These are phyloP conservation scores for Oryza meyeriana DNA, from an alignment of 176 grass and related monocot genomes.

Conservation along the genomic window DNA sequence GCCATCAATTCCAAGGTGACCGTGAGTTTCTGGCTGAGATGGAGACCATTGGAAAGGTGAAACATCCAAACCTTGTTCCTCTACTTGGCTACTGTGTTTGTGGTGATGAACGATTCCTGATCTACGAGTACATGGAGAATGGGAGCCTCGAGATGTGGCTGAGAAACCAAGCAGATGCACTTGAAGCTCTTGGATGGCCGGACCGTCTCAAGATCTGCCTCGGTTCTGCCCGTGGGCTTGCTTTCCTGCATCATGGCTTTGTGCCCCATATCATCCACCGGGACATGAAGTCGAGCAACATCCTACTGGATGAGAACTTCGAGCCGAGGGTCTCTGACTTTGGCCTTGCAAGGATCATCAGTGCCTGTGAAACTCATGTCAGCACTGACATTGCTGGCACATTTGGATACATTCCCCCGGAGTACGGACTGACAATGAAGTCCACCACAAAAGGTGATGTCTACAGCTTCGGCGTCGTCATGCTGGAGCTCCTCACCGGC, in stretches of 20 bases:
- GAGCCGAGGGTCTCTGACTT: constrained; percentile 97
- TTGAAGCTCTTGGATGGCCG: constrained; percentile 81
- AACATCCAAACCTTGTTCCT: constrained; percentile 84
- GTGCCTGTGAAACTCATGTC: constrained; percentile 94
- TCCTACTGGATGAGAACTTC: constrained; percentile 72
- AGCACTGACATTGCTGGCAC: constrained; percentile 93
- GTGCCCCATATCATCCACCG: constrained; percentile 97
- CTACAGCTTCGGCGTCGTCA: constrained; percentile 93
- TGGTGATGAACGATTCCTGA: constrained; percentile 83
- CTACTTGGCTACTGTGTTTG: constrained; percentile 97
- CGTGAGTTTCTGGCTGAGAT: constrained; percentile 93
- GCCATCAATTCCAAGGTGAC: constrained; percentile 76
- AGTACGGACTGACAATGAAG: constrained; percentile 87
- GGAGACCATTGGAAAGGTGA: constrained; percentile 99
- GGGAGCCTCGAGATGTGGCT: constrained; percentile 94
- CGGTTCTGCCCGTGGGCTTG: constrained; percentile 77
- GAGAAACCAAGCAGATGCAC: constrained; percentile 70
- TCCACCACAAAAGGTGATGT: constrained; percentile 79
- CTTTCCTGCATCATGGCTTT: constrained; percentile 93
- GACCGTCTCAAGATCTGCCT: constrained; percentile 83
- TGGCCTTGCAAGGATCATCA: constrained; percentile 94
- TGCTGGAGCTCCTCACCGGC: constrained; percentile 90
- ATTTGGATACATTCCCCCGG: constrained; percentile 86
- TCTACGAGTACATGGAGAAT: constrained; percentile 97
- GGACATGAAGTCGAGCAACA: constrained; percentile 99